Evolutionary conservation across 1,284 basidiomycete species (phyloP).

Genomic region (Peniophora sp.): DNA sequence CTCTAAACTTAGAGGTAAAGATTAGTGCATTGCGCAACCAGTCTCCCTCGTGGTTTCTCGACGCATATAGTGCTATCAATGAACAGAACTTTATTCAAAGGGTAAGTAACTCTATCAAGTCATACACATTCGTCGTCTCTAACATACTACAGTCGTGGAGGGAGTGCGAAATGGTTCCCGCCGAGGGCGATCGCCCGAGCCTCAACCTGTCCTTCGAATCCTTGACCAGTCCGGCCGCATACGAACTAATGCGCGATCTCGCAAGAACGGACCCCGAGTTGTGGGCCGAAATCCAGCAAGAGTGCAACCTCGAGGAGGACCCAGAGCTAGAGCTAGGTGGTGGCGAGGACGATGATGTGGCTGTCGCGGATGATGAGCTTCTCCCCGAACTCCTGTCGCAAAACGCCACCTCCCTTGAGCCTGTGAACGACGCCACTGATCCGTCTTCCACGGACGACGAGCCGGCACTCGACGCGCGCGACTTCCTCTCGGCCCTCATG

Average conservation of each 20-base stretch:
- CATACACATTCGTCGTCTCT: too few relatives aligned
- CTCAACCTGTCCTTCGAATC: slow-evolving; percentile 3
- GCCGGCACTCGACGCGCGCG: neutral
- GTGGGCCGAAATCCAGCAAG: neutral
- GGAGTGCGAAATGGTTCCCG: too few relatives aligned
- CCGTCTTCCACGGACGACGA: neutral
- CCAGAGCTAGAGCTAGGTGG: neutral
- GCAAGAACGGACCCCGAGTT: neutral
- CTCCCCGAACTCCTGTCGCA: neutral
- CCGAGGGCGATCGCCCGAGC: too few relatives aligned
- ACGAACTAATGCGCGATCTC: neutral
- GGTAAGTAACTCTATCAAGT: slow-evolving; percentile 2
- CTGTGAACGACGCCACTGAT: too few relatives aligned
- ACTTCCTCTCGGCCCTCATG: neutral
- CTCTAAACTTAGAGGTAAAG: slow-evolving; percentile 10
- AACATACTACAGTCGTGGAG: too few relatives aligned
- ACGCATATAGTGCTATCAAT: slow-evolving; percentile 11
- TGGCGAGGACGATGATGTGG: neutral
- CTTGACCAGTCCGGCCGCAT: neutral
- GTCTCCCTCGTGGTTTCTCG: slow-evolving; percentile 13
- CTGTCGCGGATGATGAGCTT: neutral
- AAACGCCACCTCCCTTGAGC: neutral
- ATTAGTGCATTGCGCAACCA: slow-evolving; percentile 9
- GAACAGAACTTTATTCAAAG: slow-evolving; percentile 11
- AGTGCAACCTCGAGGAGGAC: neutral